Evolutionary conservation across 1,139 yeast genomes (phyloP).

Genomic region (Lodderomyces jiufengensis): DNA sequence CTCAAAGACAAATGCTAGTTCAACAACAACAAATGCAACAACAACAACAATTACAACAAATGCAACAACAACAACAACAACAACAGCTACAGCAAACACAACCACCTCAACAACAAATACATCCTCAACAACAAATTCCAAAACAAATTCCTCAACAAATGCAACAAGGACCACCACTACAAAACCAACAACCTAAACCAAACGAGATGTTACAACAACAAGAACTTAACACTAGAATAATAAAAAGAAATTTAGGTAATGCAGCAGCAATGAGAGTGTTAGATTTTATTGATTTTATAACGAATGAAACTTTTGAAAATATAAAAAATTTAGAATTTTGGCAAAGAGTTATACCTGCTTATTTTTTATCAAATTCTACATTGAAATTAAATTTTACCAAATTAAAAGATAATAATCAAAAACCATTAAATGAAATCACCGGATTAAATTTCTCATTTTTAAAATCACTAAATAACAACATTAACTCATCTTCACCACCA

Average conservation of each 20-base stretch:
- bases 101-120: neutral
- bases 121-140: neutral
- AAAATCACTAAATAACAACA: conserved; percentile 4
- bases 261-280: conserved; percentile 42
- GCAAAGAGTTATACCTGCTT: conserved; percentile 34
- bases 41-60: neutral
- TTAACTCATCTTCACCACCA: neutral
- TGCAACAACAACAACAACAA: conserved; percentile 1
- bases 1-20: conserved; percentile 3
- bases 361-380: conserved; percentile 32
- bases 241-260: conserved; percentile 42
- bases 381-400: conserved; percentile 16
- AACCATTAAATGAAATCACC: conserved; percentile 7
- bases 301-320: conserved; percentile 30
- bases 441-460: conserved; percentile 11
- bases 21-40: conserved; percentile 1
- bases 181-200: neutral
- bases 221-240: conserved; percentile 34
- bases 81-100: neutral
- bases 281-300: conserved; percentile 36
- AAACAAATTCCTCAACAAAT: neutral
- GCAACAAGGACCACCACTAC: neutral
- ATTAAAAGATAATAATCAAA: neutral
- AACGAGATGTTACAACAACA: conserved; percentile 18
- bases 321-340: conserved; percentile 34